Percentiles rank a stretch among this genome's conserved stretches.
phyloP scores from a whole-genome alignment of 345 rosid genomes.

The Salix suchowensis region DNA sequence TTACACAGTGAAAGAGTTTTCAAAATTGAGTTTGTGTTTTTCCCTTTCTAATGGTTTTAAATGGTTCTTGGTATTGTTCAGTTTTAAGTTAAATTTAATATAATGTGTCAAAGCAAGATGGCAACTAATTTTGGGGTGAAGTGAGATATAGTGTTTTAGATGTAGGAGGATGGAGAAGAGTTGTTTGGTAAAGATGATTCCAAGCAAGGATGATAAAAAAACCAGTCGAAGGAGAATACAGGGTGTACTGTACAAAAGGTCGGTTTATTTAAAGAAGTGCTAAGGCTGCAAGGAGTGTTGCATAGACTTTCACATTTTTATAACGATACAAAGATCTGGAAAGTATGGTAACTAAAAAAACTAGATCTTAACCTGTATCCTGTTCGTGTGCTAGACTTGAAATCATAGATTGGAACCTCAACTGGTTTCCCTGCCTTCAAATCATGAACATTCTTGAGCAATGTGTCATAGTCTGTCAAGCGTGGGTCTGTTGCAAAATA shows the following conservation, averaged over 20 bases:
- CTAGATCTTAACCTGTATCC: slow-evolving; percentile 74
- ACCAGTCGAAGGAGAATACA: not conserved
- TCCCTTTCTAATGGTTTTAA: not conserved
- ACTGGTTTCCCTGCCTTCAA: slow-evolving; percentile 71
- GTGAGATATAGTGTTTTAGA: not conserved
- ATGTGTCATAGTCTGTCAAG: slow-evolving; percentile 85
- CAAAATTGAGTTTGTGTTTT: not conserved
- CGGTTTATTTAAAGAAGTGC: not conserved
- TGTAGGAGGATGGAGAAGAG: not conserved
- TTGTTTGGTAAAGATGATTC: not conserved
- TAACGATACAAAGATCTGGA: not conserved
- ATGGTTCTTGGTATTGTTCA: not conserved
- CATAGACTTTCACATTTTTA: not conserved
- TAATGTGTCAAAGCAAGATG: not conserved
- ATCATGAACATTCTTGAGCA: slow-evolving; percentile 75
- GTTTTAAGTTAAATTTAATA: not conserved
- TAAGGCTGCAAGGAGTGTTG: not conserved
- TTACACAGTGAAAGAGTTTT: not conserved
- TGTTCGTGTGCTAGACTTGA: slow-evolving; percentile 79
- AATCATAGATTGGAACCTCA: slow-evolving; percentile 92
- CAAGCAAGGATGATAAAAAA: not conserved
- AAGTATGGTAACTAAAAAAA: not conserved
- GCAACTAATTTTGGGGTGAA: not conserved
- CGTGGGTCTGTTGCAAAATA: slow-evolving; percentile 71
- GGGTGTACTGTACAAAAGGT: not conserved